Percentiles rank a stretch among this genome's conserved stretches.
Conservation (phyloP, 2,329 filamentous ascomycete genomes). For the Aaosphaeria pasadenensis region DNA sequence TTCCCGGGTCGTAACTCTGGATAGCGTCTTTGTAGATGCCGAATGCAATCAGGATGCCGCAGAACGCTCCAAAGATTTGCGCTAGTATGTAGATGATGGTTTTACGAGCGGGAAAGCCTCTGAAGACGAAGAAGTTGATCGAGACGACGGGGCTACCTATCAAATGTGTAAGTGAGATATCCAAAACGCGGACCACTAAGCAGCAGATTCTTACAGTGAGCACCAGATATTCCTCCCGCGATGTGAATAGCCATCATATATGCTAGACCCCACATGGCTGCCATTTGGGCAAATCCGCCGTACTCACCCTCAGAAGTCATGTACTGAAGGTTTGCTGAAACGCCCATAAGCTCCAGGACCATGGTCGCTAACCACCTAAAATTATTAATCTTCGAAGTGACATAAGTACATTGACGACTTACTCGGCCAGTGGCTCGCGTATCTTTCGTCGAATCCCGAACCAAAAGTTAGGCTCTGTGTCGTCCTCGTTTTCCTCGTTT, state of each 20-base stretch:
- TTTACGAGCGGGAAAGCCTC: conserved; percentile 31
- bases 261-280: conserved; percentile 46
- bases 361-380: conserved; percentile 4
- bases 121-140: conserved; percentile 24
- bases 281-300: conserved; percentile 5
- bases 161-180: neutral
- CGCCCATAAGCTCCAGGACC: conserved; percentile 9
- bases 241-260: conserved; percentile 47
- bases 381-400: neutral
- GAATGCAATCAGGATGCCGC: conserved; percentile 32
- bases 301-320: conserved; percentile 7
- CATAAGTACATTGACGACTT: neutral
- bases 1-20: conserved; percentile 10
- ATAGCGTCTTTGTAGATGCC: conserved; percentile 37
- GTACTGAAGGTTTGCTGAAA: conserved; percentile 9
- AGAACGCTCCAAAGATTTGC: conserved; percentile 35
- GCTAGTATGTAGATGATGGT: conserved; percentile 28
- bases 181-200: conserved; percentile 9
- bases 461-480: conserved; percentile 10
- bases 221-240: conserved; percentile 45
- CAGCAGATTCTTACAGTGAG: conserved; percentile 41
- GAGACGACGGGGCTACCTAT: conserved; percentile 12
- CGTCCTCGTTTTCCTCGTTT: conserved; percentile 2
- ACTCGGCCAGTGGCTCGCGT: conserved; percentile 12
- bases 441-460: conserved; percentile 10